Conservation (phyloP, 306 rosid genomes). For the Vigna radiata region DNA sequence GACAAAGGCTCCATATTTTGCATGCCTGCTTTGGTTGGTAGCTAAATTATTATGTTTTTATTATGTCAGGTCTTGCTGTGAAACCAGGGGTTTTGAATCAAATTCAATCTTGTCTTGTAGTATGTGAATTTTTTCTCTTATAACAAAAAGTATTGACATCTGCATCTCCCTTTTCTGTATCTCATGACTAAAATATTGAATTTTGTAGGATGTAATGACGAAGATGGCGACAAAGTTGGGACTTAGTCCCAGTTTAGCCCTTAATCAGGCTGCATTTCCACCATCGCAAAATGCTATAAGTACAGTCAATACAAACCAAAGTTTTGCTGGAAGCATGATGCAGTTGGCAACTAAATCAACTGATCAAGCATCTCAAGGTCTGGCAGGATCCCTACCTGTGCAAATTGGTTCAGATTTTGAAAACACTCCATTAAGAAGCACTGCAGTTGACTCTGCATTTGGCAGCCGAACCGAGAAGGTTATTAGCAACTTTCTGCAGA, state of each 20-base stretch:
- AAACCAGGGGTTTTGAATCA: slow-evolving; percentile 79
- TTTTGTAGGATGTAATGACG: slow-evolving; percentile 68
- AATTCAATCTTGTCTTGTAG: slow-evolving; percentile 68
- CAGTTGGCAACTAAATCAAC: slow-evolving; percentile 56
- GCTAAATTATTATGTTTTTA: slow-evolving; percentile 17
- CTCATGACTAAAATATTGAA: slow-evolving; percentile 38
- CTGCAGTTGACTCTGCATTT: slow-evolving; percentile 52
- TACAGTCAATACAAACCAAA: slow-evolving; percentile 50
- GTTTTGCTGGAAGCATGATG: slow-evolving; percentile 57
- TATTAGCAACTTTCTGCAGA: slow-evolving; percentile 71
- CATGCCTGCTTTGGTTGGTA: slow-evolving; percentile 18
- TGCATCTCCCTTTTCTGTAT: slow-evolving; percentile 33
- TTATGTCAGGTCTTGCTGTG: slow-evolving; percentile 79
- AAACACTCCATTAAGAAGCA: slow-evolving; percentile 48
- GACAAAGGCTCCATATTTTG: slow-evolving; percentile 1
- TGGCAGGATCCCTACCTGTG: slow-evolving; percentile 55
- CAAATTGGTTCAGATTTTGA: slow-evolving; percentile 54
- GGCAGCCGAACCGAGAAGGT: slow-evolving; percentile 84
- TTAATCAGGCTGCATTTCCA: slow-evolving; percentile 65
- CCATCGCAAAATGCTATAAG: slow-evolving; percentile 61
- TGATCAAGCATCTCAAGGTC: slow-evolving; percentile 52
- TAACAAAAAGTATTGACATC: slow-evolving; percentile 26
- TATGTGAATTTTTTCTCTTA: slow-evolving; percentile 54
- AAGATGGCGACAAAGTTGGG: slow-evolving; percentile 82
- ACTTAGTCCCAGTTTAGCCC: slow-evolving; percentile 54